These are phyloP conservation scores for Dactylellina haptotyla DNA, from an alignment of 2,329 filamentous ascomycete species.

Conservation along the genomic window DNA sequence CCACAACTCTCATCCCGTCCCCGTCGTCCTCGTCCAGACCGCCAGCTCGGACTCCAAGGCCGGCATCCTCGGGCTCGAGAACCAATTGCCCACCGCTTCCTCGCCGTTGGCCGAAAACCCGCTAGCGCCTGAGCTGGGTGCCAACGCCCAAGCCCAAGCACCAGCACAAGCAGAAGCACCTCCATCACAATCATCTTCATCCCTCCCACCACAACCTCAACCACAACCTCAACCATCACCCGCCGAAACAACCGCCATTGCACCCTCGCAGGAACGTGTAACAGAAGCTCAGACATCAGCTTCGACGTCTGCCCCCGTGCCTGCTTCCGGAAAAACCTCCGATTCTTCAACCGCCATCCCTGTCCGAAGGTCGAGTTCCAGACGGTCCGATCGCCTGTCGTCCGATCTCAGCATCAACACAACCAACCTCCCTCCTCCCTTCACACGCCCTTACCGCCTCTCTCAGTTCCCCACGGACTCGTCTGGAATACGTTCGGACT, in stretches of 20 bases:
- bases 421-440: constrained; percentile 49
- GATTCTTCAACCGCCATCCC: background rate
- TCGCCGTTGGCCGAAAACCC: constrained; percentile 37
- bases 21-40: constrained; percentile 37
- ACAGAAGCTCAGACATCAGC: constrained; percentile 1
- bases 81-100: background rate
- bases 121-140: too few relatives aligned
- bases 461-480: constrained; percentile 39
- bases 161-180: too few relatives aligned
- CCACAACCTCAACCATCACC: constrained; percentile 1
- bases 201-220: constrained; percentile 39
- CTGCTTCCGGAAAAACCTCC: constrained; percentile 14
- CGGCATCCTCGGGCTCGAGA: constrained; percentile 30
- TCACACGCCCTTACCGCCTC: constrained; percentile 36
- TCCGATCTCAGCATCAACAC: constrained; percentile 48
- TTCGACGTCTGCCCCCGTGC: background rate
- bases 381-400: constrained; percentile 13
- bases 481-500: constrained; percentile 30
- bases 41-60: constrained; percentile 31
- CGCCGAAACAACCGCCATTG: constrained; percentile 1
- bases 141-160: too few relatives aligned
- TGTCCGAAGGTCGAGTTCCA: background rate
- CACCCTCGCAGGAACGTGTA: constrained; percentile 5
- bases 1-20: constrained; percentile 19
- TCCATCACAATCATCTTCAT: too few relatives aligned